Evolutionary conservation across 768 basidiomycete species (phyloP), one percentile per base, ranked within the genome.

Genomic region (Auriscalpium microsporum): DNA sequence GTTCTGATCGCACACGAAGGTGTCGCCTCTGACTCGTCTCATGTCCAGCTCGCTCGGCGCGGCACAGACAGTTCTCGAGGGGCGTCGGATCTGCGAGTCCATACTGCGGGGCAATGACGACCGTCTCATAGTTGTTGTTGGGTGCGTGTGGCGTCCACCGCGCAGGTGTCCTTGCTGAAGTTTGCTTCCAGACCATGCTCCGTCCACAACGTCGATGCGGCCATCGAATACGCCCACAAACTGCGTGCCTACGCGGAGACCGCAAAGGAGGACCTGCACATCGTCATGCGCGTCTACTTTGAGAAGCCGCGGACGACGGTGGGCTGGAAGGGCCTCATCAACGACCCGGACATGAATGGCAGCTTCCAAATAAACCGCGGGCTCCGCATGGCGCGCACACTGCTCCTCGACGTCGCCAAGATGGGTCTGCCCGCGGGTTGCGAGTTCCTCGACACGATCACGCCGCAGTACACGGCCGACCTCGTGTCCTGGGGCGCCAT

Each of bases 261-360:
- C 10, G 83, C 88, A 46, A 83, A 82, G 65, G 85, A 90, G 10
- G 96, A 97, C 62, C 78, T 99, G 35, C 79, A 87, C 70, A 96
- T 99, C 64, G 77, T 98, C 62, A 98, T 98, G 95, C 86, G 94
- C 28, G 93, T 97, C 62, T 98, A 99, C 76, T 99, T 98, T 66
- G 95, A 98, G 65, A 98, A 98, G 65, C 87, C 87, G 1, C 79
- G 95, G 34, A 98, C 95, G 8, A 97, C 95, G 0, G 87, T 98
- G 48, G 96, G 96, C 28, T 99, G 95, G 95, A 99, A 99, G 70
- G 95, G 95, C 38, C 81, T 98, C 59, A 97, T 98, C 72, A 98
- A 97, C 67, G 94, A 97, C 65, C 94, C 95, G 7, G 90, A 92
- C 53, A 84, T 97, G 75, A 94, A 97, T 71, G 81, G 86, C 52